phyloP scores from a whole-genome alignment of 2,329 filamentous ascomycete species.

The Epichloe sp. region DNA sequence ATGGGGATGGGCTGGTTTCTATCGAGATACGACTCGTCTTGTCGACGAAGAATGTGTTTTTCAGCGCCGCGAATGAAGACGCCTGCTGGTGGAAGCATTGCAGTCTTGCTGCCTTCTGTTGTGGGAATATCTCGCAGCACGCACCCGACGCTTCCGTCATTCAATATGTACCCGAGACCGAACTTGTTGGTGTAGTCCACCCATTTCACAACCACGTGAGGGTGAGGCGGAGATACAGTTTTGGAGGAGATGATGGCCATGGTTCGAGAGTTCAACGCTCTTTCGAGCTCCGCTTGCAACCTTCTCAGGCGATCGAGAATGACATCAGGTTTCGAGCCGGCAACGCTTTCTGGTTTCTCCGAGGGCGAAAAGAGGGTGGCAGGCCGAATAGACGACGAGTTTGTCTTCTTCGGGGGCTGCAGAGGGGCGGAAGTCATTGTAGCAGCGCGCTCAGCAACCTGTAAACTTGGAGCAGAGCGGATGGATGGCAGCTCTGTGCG shows the following conservation, averaged over 20 bases:
- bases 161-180: constrained; percentile 71
- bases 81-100: constrained; percentile 53
- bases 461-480: constrained; percentile 15
- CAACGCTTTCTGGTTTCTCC: constrained; percentile 37
- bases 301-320: constrained; percentile 42
- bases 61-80: constrained; percentile 61
- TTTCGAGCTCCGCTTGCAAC: constrained; percentile 47
- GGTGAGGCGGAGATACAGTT: constrained; percentile 39
- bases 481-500: constrained; percentile 16
- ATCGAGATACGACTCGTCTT: constrained; percentile 41
- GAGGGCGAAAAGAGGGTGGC: constrained; percentile 42
- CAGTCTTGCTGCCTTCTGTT: constrained; percentile 33
- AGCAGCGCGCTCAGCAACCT: constrained; percentile 18
- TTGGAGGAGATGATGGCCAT: constrained; percentile 47
- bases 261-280: constrained; percentile 48
- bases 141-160: constrained; percentile 69
- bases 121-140: constrained; percentile 45
- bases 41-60: constrained; percentile 50
- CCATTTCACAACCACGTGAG: constrained; percentile 64
- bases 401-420: constrained; percentile 15
- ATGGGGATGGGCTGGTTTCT: constrained; percentile 52
- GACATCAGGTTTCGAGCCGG: constrained; percentile 42
- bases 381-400: constrained; percentile 19
- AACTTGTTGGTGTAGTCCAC: constrained; percentile 84
- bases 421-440: constrained; percentile 13